Percentiles rank a stretch among this genome's conserved stretches.
phyloP scores from a whole-genome alignment of 352 stramenopile species.

The Pythium myriotylum region DNA sequence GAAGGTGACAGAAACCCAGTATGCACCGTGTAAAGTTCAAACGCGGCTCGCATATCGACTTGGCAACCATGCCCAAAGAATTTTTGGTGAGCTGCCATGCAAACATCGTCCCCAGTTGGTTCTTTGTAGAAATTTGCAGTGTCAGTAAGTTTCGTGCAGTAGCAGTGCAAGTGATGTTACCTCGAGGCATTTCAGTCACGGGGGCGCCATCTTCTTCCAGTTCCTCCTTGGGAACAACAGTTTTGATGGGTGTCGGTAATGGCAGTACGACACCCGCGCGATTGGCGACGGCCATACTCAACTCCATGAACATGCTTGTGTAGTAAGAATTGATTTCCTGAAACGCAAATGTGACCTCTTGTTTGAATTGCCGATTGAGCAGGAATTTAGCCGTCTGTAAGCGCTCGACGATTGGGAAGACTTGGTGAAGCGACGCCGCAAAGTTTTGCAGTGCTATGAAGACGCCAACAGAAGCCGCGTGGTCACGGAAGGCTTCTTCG shows the following conservation, averaged over 20 bases:
- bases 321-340: constrained; percentile 89
- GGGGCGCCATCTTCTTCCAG: constrained; percentile 3
- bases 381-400: constrained; percentile 67
- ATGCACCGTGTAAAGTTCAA: constrained; percentile 59
- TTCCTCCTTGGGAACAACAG: background rate
- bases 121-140: background rate
- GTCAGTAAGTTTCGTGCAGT: background rate
- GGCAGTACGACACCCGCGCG: constrained; percentile 51
- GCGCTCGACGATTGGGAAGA: constrained; percentile 56
- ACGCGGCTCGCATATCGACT: constrained; percentile 42
- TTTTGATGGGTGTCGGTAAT: constrained; percentile 35
- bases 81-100: constrained; percentile 59
- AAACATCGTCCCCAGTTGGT: constrained; percentile 37
- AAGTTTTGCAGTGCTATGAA: constrained; percentile 82
- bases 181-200: background rate
- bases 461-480: constrained; percentile 52
- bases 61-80: constrained; percentile 63
- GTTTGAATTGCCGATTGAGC: constrained; percentile 80
- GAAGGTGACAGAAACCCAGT: background rate
- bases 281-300: constrained; percentile 70
- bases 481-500: constrained; percentile 56
- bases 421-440: constrained; percentile 53
- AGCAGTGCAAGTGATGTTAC: background rate
- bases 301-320: constrained; percentile 81
- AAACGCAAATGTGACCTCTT: constrained; percentile 75